Percentiles rank a stretch among this genome's conserved stretches.
Conservation (phyloP, 1,284 basidiomycete genomes). For the Leccinum pachyderme region DNA sequence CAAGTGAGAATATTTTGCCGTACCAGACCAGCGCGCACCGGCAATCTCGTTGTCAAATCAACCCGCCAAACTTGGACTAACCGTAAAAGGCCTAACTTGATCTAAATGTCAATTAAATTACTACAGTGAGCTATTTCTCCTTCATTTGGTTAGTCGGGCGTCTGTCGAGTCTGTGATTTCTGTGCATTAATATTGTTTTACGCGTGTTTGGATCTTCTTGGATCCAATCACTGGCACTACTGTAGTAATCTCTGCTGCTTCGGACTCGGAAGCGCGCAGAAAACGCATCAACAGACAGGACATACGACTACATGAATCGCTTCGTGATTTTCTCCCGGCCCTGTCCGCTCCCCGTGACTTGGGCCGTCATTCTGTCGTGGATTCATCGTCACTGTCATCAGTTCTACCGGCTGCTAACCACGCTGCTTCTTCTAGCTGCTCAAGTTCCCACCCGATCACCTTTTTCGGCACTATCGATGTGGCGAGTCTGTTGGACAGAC, state of each 20-base stretch:
- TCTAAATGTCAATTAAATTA: not conserved
- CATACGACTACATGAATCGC: not conserved
- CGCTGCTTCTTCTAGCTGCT: slow-evolving; percentile 59
- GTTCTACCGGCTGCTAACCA: slow-evolving; percentile 37
- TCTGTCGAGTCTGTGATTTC: too few relatives aligned
- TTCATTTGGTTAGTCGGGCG: not conserved
- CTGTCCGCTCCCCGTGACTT: not conserved
- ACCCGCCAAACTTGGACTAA: not conserved
- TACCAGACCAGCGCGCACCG: not conserved
- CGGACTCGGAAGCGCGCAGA: not conserved
- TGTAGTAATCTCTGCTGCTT: not conserved
- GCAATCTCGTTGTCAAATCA: not conserved
- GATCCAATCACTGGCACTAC: not conserved
- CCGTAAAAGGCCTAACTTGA: not conserved
- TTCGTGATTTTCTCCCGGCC: not conserved
- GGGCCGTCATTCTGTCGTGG: slow-evolving; percentile 20
- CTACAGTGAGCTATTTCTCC: not conserved
- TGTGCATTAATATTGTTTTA: too few relatives aligned
- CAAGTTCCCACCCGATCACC: slow-evolving; percentile 66
- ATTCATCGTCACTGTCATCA: slow-evolving; percentile 62
- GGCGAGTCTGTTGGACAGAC: slow-evolving; percentile 45
- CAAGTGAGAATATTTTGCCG: not conserved
- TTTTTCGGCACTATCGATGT: slow-evolving; percentile 47
- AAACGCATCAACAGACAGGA: not conserved
- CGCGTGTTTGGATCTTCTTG: not conserved